These are phyloP conservation scores for Candolleomyces aberdarensis DNA, from an alignment of 768 basidiomycete genomes.

Conservation along the genomic window DNA sequence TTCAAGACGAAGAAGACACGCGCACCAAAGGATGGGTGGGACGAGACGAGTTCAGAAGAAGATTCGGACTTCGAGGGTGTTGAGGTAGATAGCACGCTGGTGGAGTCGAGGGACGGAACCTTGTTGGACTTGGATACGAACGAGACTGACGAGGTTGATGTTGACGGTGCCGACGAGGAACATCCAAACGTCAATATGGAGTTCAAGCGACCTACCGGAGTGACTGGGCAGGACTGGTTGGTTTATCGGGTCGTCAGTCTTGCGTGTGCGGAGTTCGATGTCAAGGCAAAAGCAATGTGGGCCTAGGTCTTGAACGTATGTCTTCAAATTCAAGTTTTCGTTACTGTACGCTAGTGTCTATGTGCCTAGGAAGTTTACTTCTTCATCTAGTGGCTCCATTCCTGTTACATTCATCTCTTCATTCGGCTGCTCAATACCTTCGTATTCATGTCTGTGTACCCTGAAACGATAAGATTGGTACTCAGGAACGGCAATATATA, in stretches of 20 bases:
- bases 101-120: background rate
- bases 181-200: constrained; percentile 1
- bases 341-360: too few relatives aligned
- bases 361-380: too few relatives aligned
- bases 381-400: too few relatives aligned
- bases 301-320: constrained; percentile 25
- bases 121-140: constrained; percentile 13
- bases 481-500: too few relatives aligned
- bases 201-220: constrained; percentile 33
- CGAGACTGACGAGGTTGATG: constrained; percentile 23
- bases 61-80: background rate
- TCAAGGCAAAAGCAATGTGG: constrained; percentile 65
- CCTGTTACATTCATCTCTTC: too few relatives aligned
- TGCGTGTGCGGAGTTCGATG: constrained; percentile 47
- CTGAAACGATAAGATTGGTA: too few relatives aligned
- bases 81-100: background rate
- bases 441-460: too few relatives aligned
- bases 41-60: constrained; percentile 1
- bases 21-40: background rate
- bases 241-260: constrained; percentile 49
- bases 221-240: constrained; percentile 49
- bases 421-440: too few relatives aligned
- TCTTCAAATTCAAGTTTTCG: too few relatives aligned
- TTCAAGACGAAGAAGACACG: background rate
- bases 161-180: constrained; percentile 12